Evolutionary conservation across 768 basidiomycete species (phyloP), one percentile per base, ranked within the genome.

Genomic region (Tricholoma furcatifolium): DNA sequence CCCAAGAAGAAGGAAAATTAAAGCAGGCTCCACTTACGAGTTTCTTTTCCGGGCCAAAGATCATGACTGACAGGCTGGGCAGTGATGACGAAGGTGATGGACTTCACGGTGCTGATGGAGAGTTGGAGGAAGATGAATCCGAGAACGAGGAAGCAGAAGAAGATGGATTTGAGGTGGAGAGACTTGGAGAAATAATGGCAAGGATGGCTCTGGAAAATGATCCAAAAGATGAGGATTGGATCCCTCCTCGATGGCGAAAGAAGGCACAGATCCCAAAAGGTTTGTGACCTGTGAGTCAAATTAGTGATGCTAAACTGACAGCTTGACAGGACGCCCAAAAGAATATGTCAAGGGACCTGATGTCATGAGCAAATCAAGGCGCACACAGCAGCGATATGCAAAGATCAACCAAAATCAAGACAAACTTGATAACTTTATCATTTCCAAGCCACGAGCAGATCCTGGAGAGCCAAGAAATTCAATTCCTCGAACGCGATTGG

Each of bases 301-400:
- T n/a, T n/a, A n/a, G n/a, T n/a, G n/a, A n/a, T n/a, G n/a, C n/a
- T n/a, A n/a, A n/a, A n/a, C n/a, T n/a, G n/a, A n/a, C n/a, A n/a
- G n/a, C n/a, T n/a, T n/a, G n/a, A n/a, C 43, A 43, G 24, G 15
- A 2, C 15, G 6, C 15, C 43, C 43, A 2, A 41, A 50, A 36
- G n/a, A n/a, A n/a, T n/a, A n/a, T n/a, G n/a, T n/a, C n/a, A 49
- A 50, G 35, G 51, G 55, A 32, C 51, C 56, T 31, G 56, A 57
- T 44, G 41, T 57, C 18, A 43, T 11, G 24, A 57, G 56, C 30
- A 57, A 57, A 46, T 57, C 52, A 12, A 15, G 11, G 18, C 43
- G 43, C 9, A 57, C 56, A 6, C 42, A 41, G 21, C 20, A 20
- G n/a, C 31, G 21, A 24, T 57, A 57, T 46, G 18, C 23, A 20